Percentiles rank a stretch among this genome's conserved stretches.
Evolutionary conservation across 2,329 filamentous ascomycete genomes (phyloP).

Genomic region (Fusarium verticillioides): DNA sequence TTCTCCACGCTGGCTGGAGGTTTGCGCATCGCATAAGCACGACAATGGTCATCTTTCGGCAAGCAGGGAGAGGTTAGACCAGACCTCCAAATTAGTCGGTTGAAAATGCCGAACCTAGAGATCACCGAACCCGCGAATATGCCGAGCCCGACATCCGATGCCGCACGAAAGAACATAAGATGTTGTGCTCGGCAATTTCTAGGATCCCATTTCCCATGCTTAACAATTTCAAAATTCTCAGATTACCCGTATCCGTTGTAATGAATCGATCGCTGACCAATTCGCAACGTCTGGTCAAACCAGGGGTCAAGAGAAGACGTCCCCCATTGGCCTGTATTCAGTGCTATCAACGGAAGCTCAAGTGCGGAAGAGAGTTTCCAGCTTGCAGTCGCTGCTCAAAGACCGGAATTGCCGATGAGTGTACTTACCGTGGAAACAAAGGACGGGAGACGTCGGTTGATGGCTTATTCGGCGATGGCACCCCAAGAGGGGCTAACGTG

Average conservation of each 20-base stretch:
- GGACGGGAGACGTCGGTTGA: not conserved
- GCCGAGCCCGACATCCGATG: not conserved
- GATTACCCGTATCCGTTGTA: too few species aligned
- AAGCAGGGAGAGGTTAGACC: too few species aligned
- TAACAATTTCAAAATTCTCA: fast-evolving
- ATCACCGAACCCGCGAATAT: not conserved
- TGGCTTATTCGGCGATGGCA: fast-evolving
- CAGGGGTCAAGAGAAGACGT: not conserved
- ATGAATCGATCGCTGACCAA: not conserved
- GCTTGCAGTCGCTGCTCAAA: not conserved
- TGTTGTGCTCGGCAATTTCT: not conserved
- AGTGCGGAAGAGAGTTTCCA: not conserved
- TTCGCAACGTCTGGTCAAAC: not conserved
- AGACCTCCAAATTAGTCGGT: not conserved
- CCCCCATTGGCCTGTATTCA: not conserved
- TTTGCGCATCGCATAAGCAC: fast-evolving
- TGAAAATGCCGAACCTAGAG: not conserved
- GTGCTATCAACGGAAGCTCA: not conserved
- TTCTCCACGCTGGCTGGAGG: fast-evolving
- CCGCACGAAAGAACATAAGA: not conserved
- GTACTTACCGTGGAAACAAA: not conserved
- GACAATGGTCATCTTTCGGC: fast-evolving
- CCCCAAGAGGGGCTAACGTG: fast-evolving
- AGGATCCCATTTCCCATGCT: fast-evolving
- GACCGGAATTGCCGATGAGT: not conserved